Percentiles rank a stretch among this genome's conserved stretches.
Evolutionary conservation across 192 early-diverging fungal genomes (phyloP).

Genomic region (Lunasporangiospora selenospora): DNA sequence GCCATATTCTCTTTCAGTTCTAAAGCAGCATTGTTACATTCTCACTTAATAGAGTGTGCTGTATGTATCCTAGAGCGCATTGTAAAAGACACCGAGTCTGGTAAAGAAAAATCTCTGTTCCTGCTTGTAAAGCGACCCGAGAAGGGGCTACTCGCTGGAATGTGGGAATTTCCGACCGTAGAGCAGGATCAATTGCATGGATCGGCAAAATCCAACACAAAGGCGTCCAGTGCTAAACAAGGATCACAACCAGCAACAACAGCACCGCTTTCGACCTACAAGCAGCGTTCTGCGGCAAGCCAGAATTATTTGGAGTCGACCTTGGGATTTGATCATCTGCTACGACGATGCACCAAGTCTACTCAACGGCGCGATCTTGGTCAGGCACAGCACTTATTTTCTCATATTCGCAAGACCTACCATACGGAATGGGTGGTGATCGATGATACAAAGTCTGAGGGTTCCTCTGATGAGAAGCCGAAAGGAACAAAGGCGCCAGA

Average conservation of each 20-base stretch:
- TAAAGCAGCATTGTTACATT: not conserved
- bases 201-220: slow-evolving; percentile 2
- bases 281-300: slow-evolving; percentile 26
- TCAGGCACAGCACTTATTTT: slow-evolving; percentile 67
- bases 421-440: slow-evolving; percentile 52
- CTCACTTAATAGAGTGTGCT: slow-evolving; percentile 52
- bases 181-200: slow-evolving; percentile 40
- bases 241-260: slow-evolving; percentile 1
- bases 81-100: not conserved
- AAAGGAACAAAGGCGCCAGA: not conserved
- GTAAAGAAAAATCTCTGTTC: slow-evolving; percentile 42
- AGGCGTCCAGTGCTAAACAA: slow-evolving; percentile 5
- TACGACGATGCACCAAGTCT: slow-evolving; percentile 5
- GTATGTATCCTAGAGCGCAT: slow-evolving; percentile 60
- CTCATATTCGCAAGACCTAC: slow-evolving; percentile 68
- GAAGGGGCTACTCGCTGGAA: slow-evolving; percentile 70
- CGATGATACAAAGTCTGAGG: not conserved
- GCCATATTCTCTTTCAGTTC: not conserved
- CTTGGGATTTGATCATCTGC: slow-evolving; percentile 5
- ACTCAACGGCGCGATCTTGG: slow-evolving; percentile 54
- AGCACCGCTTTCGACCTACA: slow-evolving; percentile 10
- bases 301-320: slow-evolving; percentile 14
- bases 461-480: not conserved
- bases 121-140: slow-evolving; percentile 64
- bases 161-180: slow-evolving; percentile 77